Evolutionary conservation across 495 filamentous ascomycete species (phyloP).

Genomic region (Xylaria sp.): DNA sequence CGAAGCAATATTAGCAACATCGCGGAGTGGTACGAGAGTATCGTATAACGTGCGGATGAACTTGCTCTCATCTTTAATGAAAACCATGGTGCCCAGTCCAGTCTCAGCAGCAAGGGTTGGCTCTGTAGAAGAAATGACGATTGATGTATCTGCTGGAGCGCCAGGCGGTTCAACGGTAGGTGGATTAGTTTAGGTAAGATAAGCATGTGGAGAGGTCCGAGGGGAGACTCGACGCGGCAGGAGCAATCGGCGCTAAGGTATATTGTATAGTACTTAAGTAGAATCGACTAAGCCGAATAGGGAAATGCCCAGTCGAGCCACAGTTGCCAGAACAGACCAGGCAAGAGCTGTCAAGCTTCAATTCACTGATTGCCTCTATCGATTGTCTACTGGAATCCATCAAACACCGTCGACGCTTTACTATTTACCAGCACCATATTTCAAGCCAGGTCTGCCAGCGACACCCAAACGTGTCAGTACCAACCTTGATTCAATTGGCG

Average conservation of each 20-base stretch:
- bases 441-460: not conserved
- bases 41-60: not conserved
- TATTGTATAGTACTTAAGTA: not conserved
- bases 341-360: constrained; percentile 1
- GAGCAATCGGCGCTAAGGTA: not conserved
- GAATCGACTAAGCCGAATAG: not conserved
- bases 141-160: constrained; percentile 10
- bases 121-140: constrained; percentile 14
- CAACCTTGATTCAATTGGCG: constrained; percentile 7
- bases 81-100: constrained; percentile 39
- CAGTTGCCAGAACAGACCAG: constrained; percentile 19
- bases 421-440: not conserved
- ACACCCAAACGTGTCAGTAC: not conserved
- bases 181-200: not conserved
- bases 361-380: too few relatives aligned
- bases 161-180: not conserved
- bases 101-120: constrained; percentile 9
- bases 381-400: too few relatives aligned
- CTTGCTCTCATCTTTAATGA: constrained; percentile 56
- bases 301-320: constrained; percentile 22
- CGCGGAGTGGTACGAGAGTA: not conserved
- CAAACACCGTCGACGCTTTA: not conserved
- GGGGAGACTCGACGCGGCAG: constrained; percentile 1
- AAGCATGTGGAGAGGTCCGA: constrained; percentile 9
- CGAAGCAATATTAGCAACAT: constrained; percentile 23